Conservation (phyloP, 768 basidiomycete genomes). For the Pleurotus tuber-regium region DNA sequence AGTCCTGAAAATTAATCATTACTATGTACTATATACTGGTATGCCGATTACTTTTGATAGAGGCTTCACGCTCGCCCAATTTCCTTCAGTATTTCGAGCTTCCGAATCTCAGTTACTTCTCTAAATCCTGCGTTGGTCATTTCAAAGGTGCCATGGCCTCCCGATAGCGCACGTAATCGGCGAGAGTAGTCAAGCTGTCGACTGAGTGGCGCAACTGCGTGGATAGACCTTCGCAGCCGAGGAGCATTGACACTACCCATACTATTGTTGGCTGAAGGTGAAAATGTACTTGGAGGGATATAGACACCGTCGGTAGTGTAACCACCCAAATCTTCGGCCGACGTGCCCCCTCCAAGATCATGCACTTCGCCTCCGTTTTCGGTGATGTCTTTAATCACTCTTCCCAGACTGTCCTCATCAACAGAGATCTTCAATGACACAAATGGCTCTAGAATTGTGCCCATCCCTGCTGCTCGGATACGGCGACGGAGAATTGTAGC, state of each 20-base stretch:
- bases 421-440: constrained; percentile 67
- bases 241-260: constrained; percentile 26
- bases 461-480: constrained; percentile 61
- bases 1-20: constrained; percentile 14
- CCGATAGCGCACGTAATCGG: constrained; percentile 75
- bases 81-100: constrained; percentile 71
- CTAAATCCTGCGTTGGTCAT: constrained; percentile 78
- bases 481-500: constrained; percentile 62
- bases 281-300: constrained; percentile 71
- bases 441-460: constrained; percentile 79
- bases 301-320: constrained; percentile 68
- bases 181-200: constrained; percentile 80
- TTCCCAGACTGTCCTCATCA: constrained; percentile 66
- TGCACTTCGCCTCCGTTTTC: constrained; percentile 79
- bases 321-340: constrained; percentile 36
- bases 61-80: constrained; percentile 71
- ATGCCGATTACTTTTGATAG: constrained; percentile 4
- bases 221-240: constrained; percentile 60
- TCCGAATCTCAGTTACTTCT: constrained; percentile 58
- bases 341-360: constrained; percentile 54
- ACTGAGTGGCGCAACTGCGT: constrained; percentile 75
- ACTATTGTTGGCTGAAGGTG: constrained; percentile 55
- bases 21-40: constrained; percentile 11
- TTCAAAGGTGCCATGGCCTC: constrained; percentile 80
- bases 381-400: constrained; percentile 80